Percentiles rank a stretch among this genome's conserved stretches.
Evolutionary conservation across 2,329 filamentous ascomycete genomes (phyloP).

Genomic region (Pseudopyrenochaeta lycopersici): DNA sequence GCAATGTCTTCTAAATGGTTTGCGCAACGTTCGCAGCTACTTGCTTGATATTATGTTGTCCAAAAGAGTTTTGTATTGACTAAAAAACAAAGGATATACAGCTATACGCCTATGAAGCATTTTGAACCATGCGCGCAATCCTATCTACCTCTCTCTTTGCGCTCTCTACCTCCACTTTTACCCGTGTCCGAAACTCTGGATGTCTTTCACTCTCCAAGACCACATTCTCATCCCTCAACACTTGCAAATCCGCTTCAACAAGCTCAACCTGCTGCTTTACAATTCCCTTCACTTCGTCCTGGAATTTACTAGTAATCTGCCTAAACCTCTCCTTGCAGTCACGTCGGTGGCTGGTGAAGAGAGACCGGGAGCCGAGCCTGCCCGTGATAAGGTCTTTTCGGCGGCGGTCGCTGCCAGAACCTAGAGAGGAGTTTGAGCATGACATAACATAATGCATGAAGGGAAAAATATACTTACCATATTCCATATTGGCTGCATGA

Average conservation of each 20-base stretch:
- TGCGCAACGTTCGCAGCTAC: no score
- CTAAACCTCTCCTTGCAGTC: conserved; percentile 4
- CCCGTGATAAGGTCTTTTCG: not conserved
- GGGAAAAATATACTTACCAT: not conserved
- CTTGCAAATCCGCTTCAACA: conserved; percentile 22
- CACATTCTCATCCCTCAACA: conserved; percentile 27
- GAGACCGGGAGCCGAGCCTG: conserved; percentile 15
- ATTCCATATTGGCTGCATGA: conserved; percentile 21
- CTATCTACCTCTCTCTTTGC: conserved; percentile 11
- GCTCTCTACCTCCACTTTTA: conserved; percentile 14
- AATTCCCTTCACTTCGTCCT: conserved; percentile 7
- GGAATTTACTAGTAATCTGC: conserved; percentile 2
- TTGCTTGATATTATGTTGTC: no score
- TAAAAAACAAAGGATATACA: no score
- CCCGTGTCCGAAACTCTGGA: conserved; percentile 17
- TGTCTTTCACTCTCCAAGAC: conserved; percentile 28
- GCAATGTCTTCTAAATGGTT: no score
- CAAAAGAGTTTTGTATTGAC: no score
- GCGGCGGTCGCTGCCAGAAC: not conserved
- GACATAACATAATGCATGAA: not conserved
- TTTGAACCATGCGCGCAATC: not conserved
- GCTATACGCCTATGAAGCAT: no score
- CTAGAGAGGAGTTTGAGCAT: not conserved
- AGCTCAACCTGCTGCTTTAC: conserved; percentile 18
- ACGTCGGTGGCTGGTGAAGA: conserved; percentile 21